Conservation (phyloP, 2,329 filamentous ascomycete genomes). For the Aureobasidium namibiae region DNA sequence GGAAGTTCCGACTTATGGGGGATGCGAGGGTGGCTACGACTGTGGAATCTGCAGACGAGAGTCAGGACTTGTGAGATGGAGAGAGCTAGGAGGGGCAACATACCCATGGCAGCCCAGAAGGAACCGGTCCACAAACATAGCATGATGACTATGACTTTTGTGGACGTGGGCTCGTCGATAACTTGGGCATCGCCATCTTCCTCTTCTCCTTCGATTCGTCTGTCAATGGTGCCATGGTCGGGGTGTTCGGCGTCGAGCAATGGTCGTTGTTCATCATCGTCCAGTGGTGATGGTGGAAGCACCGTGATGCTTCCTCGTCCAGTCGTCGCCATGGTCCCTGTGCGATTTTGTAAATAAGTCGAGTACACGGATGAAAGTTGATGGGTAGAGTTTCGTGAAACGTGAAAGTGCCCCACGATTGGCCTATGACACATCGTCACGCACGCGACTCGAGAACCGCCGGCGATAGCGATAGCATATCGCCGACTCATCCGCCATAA, state of each 20-base stretch:
- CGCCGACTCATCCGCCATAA: not conserved
- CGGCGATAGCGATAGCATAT: not conserved
- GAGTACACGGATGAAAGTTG: not conserved
- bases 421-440: not conserved
- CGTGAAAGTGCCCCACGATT: not conserved
- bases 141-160: constrained; percentile 41
- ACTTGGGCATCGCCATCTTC: constrained; percentile 22
- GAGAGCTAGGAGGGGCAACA: too few relatives aligned
- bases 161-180: constrained; percentile 38
- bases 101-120: constrained; percentile 49
- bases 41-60: constrained; percentile 52
- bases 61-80: not conserved
- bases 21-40: constrained; percentile 79
- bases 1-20: constrained; percentile 76
- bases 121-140: constrained; percentile 45
- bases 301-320: constrained; percentile 6
- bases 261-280: constrained; percentile 16
- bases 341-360: not conserved
- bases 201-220: constrained; percentile 23
- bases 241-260: constrained; percentile 13
- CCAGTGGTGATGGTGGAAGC: constrained; percentile 11
- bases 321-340: not conserved
- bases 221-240: constrained; percentile 16
- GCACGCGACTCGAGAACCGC: not conserved
- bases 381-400: not conserved